These are phyloP conservation scores for Diaporthe ampelina DNA, from an alignment of 2,329 filamentous ascomycete species.

Conservation along the genomic window DNA sequence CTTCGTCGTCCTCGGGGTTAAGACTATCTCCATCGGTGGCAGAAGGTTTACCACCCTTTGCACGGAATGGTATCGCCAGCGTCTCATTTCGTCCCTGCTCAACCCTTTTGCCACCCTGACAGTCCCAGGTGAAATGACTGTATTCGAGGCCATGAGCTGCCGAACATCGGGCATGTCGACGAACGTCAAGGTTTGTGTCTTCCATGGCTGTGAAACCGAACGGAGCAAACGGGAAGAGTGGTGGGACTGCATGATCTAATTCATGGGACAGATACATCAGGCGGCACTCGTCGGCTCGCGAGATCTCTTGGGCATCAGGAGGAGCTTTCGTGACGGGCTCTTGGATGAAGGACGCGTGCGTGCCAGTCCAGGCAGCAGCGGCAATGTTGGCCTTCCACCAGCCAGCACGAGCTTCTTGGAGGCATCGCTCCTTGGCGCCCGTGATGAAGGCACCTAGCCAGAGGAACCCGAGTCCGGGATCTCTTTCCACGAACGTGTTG, in stretches of 20 bases:
- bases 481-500: conserved; percentile 8
- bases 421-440: conserved; percentile 9
- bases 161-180: conserved; percentile 23
- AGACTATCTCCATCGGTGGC: neutral
- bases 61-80: neutral
- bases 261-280: conserved; percentile 10
- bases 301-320: conserved; percentile 6
- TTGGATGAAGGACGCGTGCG: conserved; percentile 16
- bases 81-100: neutral
- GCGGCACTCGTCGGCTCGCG: conserved; percentile 24
- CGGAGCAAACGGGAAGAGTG: conserved; percentile 5
- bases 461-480: conserved; percentile 7
- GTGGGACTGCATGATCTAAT: conserved; percentile 7
- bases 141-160: conserved; percentile 13
- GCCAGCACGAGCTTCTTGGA: conserved; percentile 7
- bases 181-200: conserved; percentile 24
- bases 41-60: neutral
- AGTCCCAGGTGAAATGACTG: conserved; percentile 8
- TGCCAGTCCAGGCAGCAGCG: conserved; percentile 6
- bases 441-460: conserved; percentile 20
- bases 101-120: conserved; percentile 13
- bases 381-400: conserved; percentile 20
- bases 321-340: neutral
- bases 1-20: conserved; percentile 17
- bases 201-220: conserved; percentile 15